Evolutionary conservation across 345 rosid genomes (phyloP), one percentile per base, ranked within the genome.

Genomic region (Sisymbrium altissimum): DNA sequence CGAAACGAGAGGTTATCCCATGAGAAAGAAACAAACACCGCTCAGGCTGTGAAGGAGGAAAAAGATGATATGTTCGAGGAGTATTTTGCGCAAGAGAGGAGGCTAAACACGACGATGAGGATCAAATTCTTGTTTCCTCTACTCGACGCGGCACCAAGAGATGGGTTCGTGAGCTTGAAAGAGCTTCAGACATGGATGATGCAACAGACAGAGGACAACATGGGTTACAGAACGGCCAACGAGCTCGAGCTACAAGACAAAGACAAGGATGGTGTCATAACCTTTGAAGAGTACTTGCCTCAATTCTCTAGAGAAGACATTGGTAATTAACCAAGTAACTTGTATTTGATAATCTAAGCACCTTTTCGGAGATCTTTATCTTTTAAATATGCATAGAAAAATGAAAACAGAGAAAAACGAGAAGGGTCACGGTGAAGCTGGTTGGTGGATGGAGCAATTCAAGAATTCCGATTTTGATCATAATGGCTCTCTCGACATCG

Each of bases 401-500:
- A 55, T 57, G 63, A 14, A 72, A 49, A 50, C 78, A 89, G 94
- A 78, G 63, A 66, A 60, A 78, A 84, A 82, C 63, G 82, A 66
- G 18, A 83, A 40, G 76, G 81, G 63, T 32, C 86, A 85, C 29
- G 90, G 97, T 48, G 86, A 88, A 50, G 93, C 86, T 44, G 97
- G 97, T 36, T 88, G 93, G 96, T 86, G 89, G 89, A 85, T 78
- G 81, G 76, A 82, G 71, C 84, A 79, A 78, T 86, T 84, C 65
- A 68, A 36, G 30, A 87, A 81, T 61, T 86, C 96, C 6, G 92
- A 89, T 56, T 69, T 68, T 52, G 92, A 89, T 59, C 48, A 30
- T 2, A 83, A 80, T 69, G 88, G 86, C 39, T 64, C 50, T 59
- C 89, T 87, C 21, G 78, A 86, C 50, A 78, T 82, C 15, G 73